Conservation (phyloP, 2,329 filamentous ascomycete species). For the Fusarium haematococcum region DNA sequence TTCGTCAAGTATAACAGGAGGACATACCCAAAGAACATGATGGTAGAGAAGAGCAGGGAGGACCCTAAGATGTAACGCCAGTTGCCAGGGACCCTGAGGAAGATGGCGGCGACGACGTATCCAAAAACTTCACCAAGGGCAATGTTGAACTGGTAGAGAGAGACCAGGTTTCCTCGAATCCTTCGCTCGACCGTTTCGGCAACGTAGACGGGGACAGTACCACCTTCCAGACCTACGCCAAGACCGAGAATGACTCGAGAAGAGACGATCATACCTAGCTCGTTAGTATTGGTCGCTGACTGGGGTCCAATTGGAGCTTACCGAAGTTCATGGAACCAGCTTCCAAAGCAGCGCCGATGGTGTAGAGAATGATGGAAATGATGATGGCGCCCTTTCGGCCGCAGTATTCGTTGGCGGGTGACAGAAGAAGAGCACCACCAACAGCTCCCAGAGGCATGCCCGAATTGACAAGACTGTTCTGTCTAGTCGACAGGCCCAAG, state of each 20-base stretch:
- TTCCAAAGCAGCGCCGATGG: constrained; percentile 75
- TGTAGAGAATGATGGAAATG: constrained; percentile 76
- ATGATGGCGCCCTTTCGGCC: constrained; percentile 77
- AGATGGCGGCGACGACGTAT: constrained; percentile 79
- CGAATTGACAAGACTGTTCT: constrained; percentile 76
- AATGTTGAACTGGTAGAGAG: constrained; percentile 81
- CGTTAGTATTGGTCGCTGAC: neutral
- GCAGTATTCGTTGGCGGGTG: constrained; percentile 74
- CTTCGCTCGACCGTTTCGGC: constrained; percentile 77
- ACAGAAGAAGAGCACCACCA: constrained; percentile 74
- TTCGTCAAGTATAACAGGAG: constrained; percentile 29
- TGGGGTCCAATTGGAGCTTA: constrained; percentile 14
- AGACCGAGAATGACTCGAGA: constrained; percentile 76
- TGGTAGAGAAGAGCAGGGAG: constrained; percentile 73
- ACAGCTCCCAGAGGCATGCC: constrained; percentile 80
- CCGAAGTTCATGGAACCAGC: constrained; percentile 75
- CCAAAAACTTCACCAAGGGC: constrained; percentile 80
- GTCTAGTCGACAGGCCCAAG: constrained; percentile 63
- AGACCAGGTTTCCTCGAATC: constrained; percentile 78
- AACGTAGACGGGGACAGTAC: constrained; percentile 80
- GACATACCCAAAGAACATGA: constrained; percentile 52
- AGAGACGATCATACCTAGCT: constrained; percentile 71
- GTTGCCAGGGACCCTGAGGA: constrained; percentile 75
- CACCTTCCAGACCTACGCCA: constrained; percentile 79
- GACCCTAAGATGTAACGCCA: constrained; percentile 82